Evolutionary conservation across 805 yeast species (phyloP), one percentile per base, ranked within the genome.

Genomic region (Zygoascus bituminiphila): DNA sequence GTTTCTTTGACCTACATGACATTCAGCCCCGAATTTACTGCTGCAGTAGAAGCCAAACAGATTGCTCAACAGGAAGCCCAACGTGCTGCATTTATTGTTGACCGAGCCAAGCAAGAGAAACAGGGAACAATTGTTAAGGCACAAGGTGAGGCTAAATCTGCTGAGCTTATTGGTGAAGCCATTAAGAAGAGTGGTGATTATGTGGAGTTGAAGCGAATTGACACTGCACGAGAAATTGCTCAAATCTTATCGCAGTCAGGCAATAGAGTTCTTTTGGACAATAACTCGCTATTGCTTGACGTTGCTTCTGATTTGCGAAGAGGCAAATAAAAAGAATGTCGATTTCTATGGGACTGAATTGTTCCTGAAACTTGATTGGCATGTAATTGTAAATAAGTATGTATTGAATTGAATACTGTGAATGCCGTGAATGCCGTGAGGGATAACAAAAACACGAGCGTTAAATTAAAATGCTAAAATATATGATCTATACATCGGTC

Each of bases 41-140:
- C 84, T 41, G 98, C 98, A 4, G 98, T 93, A 48, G 98, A 93
- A 72, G 95, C 96, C 50, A 93, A 93, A 70, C 98, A 93, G 73
- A 93, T 93, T 69, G 98, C 98, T 24, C 98, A 93, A 69, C 98
- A 93, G 74, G 98, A 93, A 65, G 98, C 98, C 19, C 97, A 93
- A 71, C 82, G 95, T 67, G 98, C 98, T 7, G 97, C 98, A 0
- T 93, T 89, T 58, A 75, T 93, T 39, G 98, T 93, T 46, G 98
- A 93, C 67, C 87, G 88, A 65, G 98, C 98, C 7, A 81, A 86
- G 59, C 98, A 93, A 70, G 98, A 93, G 71, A 93, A 93, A 67
- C 98, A 93, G 70, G 95, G 94, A 64, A 76, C 88, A 73, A 95
- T 93, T 54, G 97, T 93, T 50, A 88, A 84, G 68, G 98, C 98